These are phyloP conservation scores for Passiflora organensis DNA, from an alignment of 345 rosid genomes.

Conservation along the genomic window DNA sequence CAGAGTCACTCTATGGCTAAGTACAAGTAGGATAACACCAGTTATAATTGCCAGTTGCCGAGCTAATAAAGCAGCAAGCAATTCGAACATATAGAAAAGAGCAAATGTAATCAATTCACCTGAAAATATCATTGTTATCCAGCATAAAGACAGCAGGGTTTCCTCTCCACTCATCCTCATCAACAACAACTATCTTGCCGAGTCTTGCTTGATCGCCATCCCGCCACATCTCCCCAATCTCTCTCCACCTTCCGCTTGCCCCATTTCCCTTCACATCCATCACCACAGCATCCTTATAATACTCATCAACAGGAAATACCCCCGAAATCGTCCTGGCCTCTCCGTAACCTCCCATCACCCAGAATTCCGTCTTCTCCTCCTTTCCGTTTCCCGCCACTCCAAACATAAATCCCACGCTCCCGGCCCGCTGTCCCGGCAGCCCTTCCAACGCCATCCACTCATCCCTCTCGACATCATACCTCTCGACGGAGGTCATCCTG, in stretches of 20 bases:
- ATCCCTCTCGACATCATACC: conserved; percentile 58
- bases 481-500: conserved; percentile 74
- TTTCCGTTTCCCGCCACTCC: conserved; percentile 31
- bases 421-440: conserved; percentile 79
- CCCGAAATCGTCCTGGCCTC: conserved; percentile 71
- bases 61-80: neutral
- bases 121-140: conserved; percentile 53
- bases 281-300: conserved; percentile 71
- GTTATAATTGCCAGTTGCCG: too few relatives aligned
- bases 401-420: conserved; percentile 67
- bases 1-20: too few relatives aligned
- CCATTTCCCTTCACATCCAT: conserved; percentile 44
- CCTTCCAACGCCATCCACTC: conserved; percentile 66
- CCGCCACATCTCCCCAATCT: conserved; percentile 78
- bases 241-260: conserved; percentile 52
- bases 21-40: too few relatives aligned
- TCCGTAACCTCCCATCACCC: conserved; percentile 98
- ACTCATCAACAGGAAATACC: conserved; percentile 77
- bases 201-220: conserved; percentile 53
- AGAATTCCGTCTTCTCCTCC: conserved; percentile 58
- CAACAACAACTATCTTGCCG: conserved; percentile 67
- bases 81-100: neutral
- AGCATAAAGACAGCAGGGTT: conserved; percentile 67
- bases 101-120: conserved; percentile 29
- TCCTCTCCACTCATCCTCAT: conserved; percentile 29